A percentile compares a stretch with the other conserved stretches of the same genome.
These are phyloP conservation scores for Paracamarosporium sp. DNA, from an alignment of 2,329 filamentous ascomycete genomes.

Conservation along the genomic window DNA sequence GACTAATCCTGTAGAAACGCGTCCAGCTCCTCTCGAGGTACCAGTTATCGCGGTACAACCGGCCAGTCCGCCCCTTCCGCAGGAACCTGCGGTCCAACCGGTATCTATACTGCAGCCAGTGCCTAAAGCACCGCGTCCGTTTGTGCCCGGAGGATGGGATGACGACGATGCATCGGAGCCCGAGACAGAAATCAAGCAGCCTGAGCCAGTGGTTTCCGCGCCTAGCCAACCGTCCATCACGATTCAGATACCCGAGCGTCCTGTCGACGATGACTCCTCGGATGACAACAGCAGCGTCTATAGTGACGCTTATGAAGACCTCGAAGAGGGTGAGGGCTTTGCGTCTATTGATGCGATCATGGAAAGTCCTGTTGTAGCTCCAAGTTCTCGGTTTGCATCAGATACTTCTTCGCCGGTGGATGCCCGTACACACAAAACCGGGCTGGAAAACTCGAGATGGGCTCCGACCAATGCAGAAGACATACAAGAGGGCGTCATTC, in stretches of 20 bases:
- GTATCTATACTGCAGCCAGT: neutral
- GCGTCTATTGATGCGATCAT: slow-evolving; percentile 76
- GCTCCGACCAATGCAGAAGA: slow-evolving; percentile 26
- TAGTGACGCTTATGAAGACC: slow-evolving; percentile 78
- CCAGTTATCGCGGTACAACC: slow-evolving; percentile 45
- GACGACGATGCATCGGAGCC: slow-evolving; percentile 36
- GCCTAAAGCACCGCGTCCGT: slow-evolving; percentile 30
- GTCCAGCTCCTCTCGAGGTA: slow-evolving; percentile 24
- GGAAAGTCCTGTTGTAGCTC: slow-evolving; percentile 59
- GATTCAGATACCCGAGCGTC: slow-evolving; percentile 3
- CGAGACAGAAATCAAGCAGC: neutral
- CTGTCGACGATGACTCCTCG: slow-evolving; percentile 31
- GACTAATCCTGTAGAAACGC: slow-evolving; percentile 23
- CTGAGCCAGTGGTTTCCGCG: neutral
- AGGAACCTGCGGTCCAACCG: slow-evolving; percentile 11
- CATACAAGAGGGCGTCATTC: neutral
- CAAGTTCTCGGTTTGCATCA: slow-evolving; percentile 20
- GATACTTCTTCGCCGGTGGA: neutral
- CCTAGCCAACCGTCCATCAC: neutral
- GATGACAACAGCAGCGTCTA: slow-evolving; percentile 64
- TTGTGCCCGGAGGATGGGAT: slow-evolving; percentile 39
- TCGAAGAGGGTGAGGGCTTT: slow-evolving; percentile 72
- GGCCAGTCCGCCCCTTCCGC: slow-evolving; percentile 38
- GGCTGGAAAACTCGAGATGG: slow-evolving; percentile 32
- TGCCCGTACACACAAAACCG: slow-evolving; percentile 6